Base-by-base conservation (phyloP, 2,329 filamentous ascomycete genomes). In the Colletotrichum gloeosporioides region DNA sequence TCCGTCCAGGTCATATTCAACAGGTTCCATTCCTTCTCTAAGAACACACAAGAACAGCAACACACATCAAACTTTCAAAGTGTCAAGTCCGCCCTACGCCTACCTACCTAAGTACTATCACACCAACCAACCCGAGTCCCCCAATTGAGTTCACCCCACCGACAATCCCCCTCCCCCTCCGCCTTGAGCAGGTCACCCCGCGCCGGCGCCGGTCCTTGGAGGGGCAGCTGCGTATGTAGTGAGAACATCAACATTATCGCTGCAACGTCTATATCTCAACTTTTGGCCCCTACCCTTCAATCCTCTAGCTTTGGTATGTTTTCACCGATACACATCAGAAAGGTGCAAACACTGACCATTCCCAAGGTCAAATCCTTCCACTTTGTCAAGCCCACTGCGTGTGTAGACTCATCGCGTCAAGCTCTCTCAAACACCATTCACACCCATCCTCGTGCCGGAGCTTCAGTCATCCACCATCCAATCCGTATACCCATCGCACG, bases 81-180 rank as follows among this genome's bases (percentile, higher is more conserved):
- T 62, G 59, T 62, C 29, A 22, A 62, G 29, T n/a, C 59, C 59
- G 59, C 59, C 59, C 29, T 62, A 62, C 59, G n/a, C 57, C 63
- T n/a, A 59, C 31, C 59, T 15, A 34, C 12, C 22, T 27, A 16
- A 15, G 7, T 36, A 32, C 25, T 15, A 25, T 44, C 39, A 44
- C 39, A 44, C 29, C 29, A 16, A 25, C 44, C 44, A 53, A 34
- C 29, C 64, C 55, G 12, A 22, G 64, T 27, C 39, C 49, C 34
- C 57, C 57, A 71, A 66, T 65, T 66, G 72, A 66, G 61, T 65
- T 71, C 29, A 34, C 59, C 71, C 61, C 72, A 31, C 71, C 39
- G 31, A 44, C 31, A 39, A 65, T 65, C 59, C 67, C 72, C 62
- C 69, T 65, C 59, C 61, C 72, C 66, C n/a, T 49, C 29, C 63